phyloP scores from a whole-genome alignment of 495 filamentous ascomycete genomes.

The Aspergillus incahuasiensis region DNA sequence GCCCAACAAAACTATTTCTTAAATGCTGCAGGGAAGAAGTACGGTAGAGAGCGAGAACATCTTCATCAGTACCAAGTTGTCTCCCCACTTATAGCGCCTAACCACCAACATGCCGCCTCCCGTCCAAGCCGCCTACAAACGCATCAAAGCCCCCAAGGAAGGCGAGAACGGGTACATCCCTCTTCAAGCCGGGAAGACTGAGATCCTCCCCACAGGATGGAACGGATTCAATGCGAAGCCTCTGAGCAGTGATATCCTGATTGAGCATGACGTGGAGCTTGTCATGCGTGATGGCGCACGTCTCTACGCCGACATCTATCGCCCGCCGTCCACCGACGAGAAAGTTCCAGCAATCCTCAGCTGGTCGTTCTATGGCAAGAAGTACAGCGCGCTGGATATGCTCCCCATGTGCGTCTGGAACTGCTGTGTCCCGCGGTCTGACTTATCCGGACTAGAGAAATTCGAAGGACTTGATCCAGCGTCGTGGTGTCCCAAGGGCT shows the following conservation, averaged over 20 bases:
- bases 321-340: conserved; percentile 20
- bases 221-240: conserved; percentile 25
- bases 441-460: conserved; percentile 25
- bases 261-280: conserved; percentile 32
- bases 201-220: conserved; percentile 25
- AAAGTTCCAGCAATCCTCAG: conserved; percentile 35
- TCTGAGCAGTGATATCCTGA: conserved; percentile 17
- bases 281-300: conserved; percentile 26
- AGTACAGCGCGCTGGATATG: conserved; percentile 26
- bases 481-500: conserved; percentile 36
- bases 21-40: too few relatives aligned
- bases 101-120: conserved; percentile 26
- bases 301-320: conserved; percentile 34
- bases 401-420: conserved; percentile 2
- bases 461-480: conserved; percentile 46
- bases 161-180: conserved; percentile 26
- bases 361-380: conserved; percentile 38
- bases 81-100: too few relatives aligned
- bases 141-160: conserved; percentile 22
- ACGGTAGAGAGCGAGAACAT: too few relatives aligned
- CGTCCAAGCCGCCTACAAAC: conserved; percentile 30
- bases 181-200: conserved; percentile 21
- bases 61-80: too few relatives aligned
- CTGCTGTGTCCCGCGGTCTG: neutral
- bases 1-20: neutral